A percentile compares a stretch with the other conserved stretches of the same genome.
These are phyloP conservation scores for Saccharum officinarum DNA, from an alignment of 176 grass and related monocot genomes.

Conservation along the genomic window DNA sequence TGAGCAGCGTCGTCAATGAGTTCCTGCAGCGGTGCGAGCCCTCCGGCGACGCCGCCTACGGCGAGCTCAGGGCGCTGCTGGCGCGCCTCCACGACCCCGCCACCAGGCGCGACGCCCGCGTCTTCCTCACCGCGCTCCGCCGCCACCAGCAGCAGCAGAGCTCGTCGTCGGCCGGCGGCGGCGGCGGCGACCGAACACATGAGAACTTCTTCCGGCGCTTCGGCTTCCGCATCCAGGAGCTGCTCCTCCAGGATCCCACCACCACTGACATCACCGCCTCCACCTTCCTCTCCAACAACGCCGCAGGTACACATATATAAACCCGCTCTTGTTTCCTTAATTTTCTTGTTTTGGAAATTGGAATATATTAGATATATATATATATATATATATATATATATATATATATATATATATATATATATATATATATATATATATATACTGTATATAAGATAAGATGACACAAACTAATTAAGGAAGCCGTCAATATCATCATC, in stretches of 20 bases:
- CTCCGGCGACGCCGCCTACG: slow-evolving; percentile 52
- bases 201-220: slow-evolving; percentile 29
- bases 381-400: too few relatives aligned
- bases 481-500: too few relatives aligned
- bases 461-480: too few relatives aligned
- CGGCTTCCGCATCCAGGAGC: slow-evolving; percentile 41
- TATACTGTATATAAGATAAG: too few relatives aligned
- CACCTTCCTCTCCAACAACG: background rate
- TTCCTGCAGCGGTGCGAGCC: slow-evolving; percentile 42
- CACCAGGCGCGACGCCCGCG: slow-evolving; percentile 27
- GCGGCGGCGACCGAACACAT: background rate
- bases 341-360: too few relatives aligned
- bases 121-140: slow-evolving; percentile 38
- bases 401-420: too few relatives aligned
- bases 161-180: background rate
- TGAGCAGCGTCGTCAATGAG: background rate
- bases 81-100: slow-evolving; percentile 29
- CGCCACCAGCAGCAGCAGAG: background rate
- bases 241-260: slow-evolving; percentile 25
- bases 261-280: background rate
- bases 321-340: too few relatives aligned
- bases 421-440: too few relatives aligned
- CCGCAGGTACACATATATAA: background rate
- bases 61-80: slow-evolving; percentile 44
- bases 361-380: too few relatives aligned